Evolutionary conservation across 495 filamentous ascomycete species (phyloP).

Genomic region (Aspergillus saccharolyticus): DNA sequence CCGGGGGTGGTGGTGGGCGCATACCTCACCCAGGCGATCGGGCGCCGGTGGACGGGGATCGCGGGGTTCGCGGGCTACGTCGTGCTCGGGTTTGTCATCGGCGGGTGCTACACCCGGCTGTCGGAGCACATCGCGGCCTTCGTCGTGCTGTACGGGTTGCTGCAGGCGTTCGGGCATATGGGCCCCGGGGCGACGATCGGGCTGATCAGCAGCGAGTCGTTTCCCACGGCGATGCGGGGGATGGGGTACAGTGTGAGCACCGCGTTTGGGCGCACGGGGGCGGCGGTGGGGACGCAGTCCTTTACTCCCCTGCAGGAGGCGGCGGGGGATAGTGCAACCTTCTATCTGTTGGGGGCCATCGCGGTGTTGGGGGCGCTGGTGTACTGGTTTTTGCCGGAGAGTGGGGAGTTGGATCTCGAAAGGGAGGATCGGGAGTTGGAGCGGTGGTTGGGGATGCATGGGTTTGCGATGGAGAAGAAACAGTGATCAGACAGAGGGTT

Average conservation of each 20-base stretch:
- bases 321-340: slow-evolving; percentile 27
- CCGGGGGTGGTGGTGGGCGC: slow-evolving; percentile 33
- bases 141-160: slow-evolving; percentile 33
- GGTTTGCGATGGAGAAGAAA: slow-evolving; percentile 36
- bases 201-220: slow-evolving; percentile 29
- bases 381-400: slow-evolving; percentile 33
- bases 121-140: slow-evolving; percentile 32
- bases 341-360: slow-evolving; percentile 30
- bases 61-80: slow-evolving; percentile 30
- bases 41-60: slow-evolving; percentile 31
- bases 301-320: slow-evolving; percentile 28
- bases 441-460: slow-evolving; percentile 25
- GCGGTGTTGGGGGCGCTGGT: slow-evolving; percentile 27
- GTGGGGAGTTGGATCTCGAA: slow-evolving; percentile 27
- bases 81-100: slow-evolving; percentile 34
- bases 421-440: slow-evolving; percentile 27
- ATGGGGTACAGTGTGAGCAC: slow-evolving; percentile 34
- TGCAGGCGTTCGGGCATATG: slow-evolving; percentile 35
- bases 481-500: no score
- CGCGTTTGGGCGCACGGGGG: slow-evolving; percentile 34
- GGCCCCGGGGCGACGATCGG: slow-evolving; percentile 34
- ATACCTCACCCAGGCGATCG: slow-evolving; percentile 31
- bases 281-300: slow-evolving; percentile 32
- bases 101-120: slow-evolving; percentile 24
- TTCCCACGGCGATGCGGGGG: slow-evolving; percentile 33